Conservation (phyloP, 441 rosid species). For the Populus tomentosa region DNA sequence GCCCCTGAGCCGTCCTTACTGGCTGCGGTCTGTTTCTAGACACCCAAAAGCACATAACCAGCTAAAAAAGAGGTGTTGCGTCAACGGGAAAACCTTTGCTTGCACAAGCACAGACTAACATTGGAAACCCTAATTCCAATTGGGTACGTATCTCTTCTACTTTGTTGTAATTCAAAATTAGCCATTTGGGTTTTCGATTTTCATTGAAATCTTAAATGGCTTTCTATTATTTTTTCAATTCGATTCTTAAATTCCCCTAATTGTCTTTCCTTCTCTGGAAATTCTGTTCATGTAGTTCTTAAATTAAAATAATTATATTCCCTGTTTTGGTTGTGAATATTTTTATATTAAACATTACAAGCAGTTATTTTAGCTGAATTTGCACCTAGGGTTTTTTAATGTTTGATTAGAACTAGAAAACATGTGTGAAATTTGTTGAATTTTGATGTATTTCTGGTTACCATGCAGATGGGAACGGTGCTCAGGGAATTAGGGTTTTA, state of each 20-base stretch:
- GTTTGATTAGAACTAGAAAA: neutral
- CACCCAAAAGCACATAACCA: neutral
- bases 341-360: neutral
- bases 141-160: conserved; percentile 26
- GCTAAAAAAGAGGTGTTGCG: conserved; percentile 5
- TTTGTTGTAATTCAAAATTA: conserved; percentile 17
- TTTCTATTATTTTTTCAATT: conserved; percentile 5
- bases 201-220: conserved; percentile 17
- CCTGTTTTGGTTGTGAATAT: neutral
- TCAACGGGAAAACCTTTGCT: conserved; percentile 13
- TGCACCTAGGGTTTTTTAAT: conserved; percentile 3
- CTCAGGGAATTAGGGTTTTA: conserved; percentile 35
- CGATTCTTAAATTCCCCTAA: conserved; percentile 4
- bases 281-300: neutral
- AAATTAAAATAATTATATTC: neutral
- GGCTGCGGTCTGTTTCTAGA: conserved; percentile 3
- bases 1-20: conserved; percentile 4
- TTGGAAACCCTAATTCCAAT: conserved; percentile 6
- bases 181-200: conserved; percentile 22
- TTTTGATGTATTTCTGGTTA: conserved; percentile 22
- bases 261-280: conserved; percentile 8
- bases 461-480: conserved; percentile 26
- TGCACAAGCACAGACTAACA: neutral
- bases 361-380: conserved; percentile 22
- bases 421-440: neutral